These are phyloP conservation scores for Botryotinia globosa DNA, from an alignment of 2,329 filamentous ascomycete species.

Conservation along the genomic window DNA sequence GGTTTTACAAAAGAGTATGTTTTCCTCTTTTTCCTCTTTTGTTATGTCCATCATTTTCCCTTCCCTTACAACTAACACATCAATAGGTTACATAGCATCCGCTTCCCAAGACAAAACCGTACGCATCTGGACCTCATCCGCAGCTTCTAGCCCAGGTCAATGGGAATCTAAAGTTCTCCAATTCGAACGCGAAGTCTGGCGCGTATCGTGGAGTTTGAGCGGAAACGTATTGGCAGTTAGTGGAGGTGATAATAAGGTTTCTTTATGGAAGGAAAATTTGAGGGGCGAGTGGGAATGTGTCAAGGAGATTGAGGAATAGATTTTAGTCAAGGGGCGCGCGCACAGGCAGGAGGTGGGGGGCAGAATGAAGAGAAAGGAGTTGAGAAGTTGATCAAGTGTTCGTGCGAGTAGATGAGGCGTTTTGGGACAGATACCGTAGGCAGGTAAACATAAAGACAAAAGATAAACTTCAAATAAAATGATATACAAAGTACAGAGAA, in stretches of 20 bases:
- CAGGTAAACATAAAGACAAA: neutral
- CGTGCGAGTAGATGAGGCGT: slow-evolving; percentile 12
- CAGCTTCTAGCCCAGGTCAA: slow-evolving; percentile 57
- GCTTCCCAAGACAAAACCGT: slow-evolving; percentile 97
- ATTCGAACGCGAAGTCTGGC: slow-evolving; percentile 89
- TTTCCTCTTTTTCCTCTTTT: neutral
- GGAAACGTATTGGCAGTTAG: slow-evolving; percentile 94
- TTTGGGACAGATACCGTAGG: slow-evolving; percentile 2
- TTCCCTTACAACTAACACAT: neutral
- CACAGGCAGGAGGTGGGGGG: neutral
- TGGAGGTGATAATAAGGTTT: slow-evolving; percentile 94
- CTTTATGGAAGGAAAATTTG: slow-evolving; percentile 97
- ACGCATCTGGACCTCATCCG: slow-evolving; percentile 87
- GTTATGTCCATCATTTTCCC: neutral
- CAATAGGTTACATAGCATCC: slow-evolving; percentile 83
- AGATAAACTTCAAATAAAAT: neutral
- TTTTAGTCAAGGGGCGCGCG: neutral
- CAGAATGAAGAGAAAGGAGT: too few species aligned
- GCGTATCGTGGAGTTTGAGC: slow-evolving; percentile 95
- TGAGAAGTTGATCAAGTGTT: neutral
- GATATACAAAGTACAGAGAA: neutral
- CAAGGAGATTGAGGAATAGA: slow-evolving; percentile 88
- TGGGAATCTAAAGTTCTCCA: slow-evolving; percentile 85
- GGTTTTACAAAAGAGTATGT: slow-evolving; percentile 69
- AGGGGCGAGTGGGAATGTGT: slow-evolving; percentile 96